Base-by-base conservation (phyloP, 73 alveolate genomes). In the Paramecium biaurelia region DNA sequence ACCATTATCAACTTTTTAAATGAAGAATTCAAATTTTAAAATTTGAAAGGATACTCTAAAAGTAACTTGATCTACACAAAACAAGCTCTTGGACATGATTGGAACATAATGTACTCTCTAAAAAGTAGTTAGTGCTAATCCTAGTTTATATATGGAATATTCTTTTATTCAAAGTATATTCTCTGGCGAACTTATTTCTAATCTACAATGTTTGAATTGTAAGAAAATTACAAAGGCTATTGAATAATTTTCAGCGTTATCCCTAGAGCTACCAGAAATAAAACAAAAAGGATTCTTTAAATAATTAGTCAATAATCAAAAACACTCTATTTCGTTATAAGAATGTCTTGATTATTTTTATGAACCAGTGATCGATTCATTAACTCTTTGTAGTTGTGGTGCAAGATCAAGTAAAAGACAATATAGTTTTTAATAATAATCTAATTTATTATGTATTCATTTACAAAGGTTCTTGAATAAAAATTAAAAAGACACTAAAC, bases 91-190 rank as follows among this genome's bases (percentile, higher is more conserved):
- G 42, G 76, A 18, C 90, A 79, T 79, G 90, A 79, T 79, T 79
- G 90, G 90, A 41, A 79, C 56, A 79, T 79, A 43, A 79, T 79
- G 90, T 79, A 79, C 56, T n/a, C 58, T 32, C 56, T 79, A 41
- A 41, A 30, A 79, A 30, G 45, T 79, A 79, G 45, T 79, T 14
- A 79, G 90, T 30, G 42, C 70, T 47, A 45, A 79, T 23, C 90
- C 90, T 38, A 47, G 42, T 23, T 30, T 2, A 24, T 79, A 79
- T 79, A 79, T 30, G 74, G 90, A 79, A 24, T 79, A 79, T 79
- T 79, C 90, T n/a, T 79, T 79, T 34, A 79, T 79, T 24, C 56
- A 79, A 47, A 79, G 56, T 24, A 79, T 79, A 23, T 79, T 79
- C 56, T 79, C 90, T 42, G 90, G 90, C 43, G 90, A 79, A 5